These are phyloP conservation scores for Porodaedalea pini DNA, from an alignment of 1,284 basidiomycete species.

Conservation along the genomic window DNA sequence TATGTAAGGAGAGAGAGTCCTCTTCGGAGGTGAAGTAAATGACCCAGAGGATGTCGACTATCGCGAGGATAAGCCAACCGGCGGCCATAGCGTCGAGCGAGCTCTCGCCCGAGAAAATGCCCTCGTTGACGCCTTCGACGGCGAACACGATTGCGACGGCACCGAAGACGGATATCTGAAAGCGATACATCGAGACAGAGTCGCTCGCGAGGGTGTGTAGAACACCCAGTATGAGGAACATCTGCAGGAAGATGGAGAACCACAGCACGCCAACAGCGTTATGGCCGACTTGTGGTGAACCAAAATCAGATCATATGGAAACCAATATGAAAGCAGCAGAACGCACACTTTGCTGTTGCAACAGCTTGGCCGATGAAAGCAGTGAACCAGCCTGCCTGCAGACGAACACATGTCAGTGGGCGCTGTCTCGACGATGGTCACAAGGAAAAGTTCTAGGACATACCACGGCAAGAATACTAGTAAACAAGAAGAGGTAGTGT, in stretches of 20 bases:
- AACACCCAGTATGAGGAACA: conserved; percentile 78
- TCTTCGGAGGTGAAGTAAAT: conserved; percentile 96
- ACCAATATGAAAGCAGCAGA: conserved; percentile 3
- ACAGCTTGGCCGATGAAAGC: conserved; percentile 85
- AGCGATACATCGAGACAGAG: conserved; percentile 78
- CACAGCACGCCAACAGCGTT: conserved; percentile 67
- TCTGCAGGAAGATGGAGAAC: conserved; percentile 90
- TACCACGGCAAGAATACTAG: conserved; percentile 77
- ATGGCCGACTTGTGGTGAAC: conserved; percentile 37
- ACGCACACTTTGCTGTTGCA: conserved; percentile 61
- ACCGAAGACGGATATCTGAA: conserved; percentile 87
- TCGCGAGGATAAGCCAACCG: conserved; percentile 89
- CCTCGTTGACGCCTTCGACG: conserved; percentile 70
- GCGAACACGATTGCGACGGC: conserved; percentile 86
- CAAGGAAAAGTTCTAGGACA: conserved; percentile 30
- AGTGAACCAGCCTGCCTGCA: conserved; percentile 83
- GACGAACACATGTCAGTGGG: conserved; percentile 14
- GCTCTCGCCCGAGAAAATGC: conserved; percentile 52
- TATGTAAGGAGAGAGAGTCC: conserved; percentile 76
- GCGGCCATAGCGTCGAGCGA: conserved; percentile 80
- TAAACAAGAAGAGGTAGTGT: conserved; percentile 87
- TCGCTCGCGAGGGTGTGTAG: conserved; percentile 81
- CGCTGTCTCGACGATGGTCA: conserved; percentile 6
- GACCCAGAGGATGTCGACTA: conserved; percentile 92
- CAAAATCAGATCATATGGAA: neutral